Conservation (phyloP, 352 stramenopile genomes). For the Poterioochromonas sp. region DNA sequence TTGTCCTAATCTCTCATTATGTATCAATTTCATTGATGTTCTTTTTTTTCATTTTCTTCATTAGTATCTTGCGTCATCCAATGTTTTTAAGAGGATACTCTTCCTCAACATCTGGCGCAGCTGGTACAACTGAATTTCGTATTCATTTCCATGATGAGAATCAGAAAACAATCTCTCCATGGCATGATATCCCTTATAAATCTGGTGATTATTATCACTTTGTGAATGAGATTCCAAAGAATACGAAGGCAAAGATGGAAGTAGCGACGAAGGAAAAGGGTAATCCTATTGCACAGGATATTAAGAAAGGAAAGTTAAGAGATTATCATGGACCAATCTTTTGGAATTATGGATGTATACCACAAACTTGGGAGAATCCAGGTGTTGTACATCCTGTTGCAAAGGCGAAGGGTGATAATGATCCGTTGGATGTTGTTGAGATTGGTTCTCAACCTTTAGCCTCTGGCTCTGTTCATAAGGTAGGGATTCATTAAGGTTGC, state of each 20-base stretch:
- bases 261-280: slow-evolving; percentile 72
- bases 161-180: slow-evolving; percentile 69
- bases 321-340: slow-evolving; percentile 77
- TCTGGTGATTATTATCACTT: slow-evolving; percentile 67
- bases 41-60: no score
- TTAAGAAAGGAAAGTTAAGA: slow-evolving; percentile 90
- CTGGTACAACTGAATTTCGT: slow-evolving; percentile 59
- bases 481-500: slow-evolving; percentile 41
- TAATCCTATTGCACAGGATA: slow-evolving; percentile 93
- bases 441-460: slow-evolving; percentile 79
- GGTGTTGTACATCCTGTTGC: slow-evolving; percentile 82
- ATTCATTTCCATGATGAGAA: slow-evolving; percentile 67
- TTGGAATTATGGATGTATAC: slow-evolving; percentile 93
- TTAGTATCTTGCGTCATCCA: no score
- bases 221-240: slow-evolving; percentile 81
- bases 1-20: no score
- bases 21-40: no score
- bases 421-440: slow-evolving; percentile 98
- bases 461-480: slow-evolving; percentile 81
- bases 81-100: neutral
- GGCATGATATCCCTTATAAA: slow-evolving; percentile 81
- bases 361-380: slow-evolving; percentile 99
- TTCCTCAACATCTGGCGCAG: slow-evolving; percentile 45
- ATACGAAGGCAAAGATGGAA: slow-evolving; percentile 79
- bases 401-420: slow-evolving; percentile 85